Conservation (phyloP, 2,329 filamentous ascomycete species). For the Diaporthe nobilis region DNA sequence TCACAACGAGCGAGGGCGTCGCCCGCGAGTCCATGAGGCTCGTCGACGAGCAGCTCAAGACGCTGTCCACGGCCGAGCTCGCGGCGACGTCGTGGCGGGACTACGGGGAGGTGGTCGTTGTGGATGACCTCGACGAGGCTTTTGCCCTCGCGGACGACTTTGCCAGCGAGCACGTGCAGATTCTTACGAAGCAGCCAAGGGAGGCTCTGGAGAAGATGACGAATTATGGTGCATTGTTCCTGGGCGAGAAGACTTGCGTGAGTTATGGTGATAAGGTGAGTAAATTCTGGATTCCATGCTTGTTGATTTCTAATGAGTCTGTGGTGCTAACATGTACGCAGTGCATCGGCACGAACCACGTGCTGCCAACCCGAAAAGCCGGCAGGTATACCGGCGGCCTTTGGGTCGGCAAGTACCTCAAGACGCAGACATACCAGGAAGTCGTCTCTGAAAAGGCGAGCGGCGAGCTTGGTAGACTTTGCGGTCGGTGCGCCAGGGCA, state of each 20-base stretch:
- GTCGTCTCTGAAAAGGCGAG: slow-evolving; percentile 59
- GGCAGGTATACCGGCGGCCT: slow-evolving; percentile 65
- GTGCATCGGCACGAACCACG: slow-evolving; percentile 69
- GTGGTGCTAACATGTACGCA: slow-evolving; percentile 43
- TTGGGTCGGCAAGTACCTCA: slow-evolving; percentile 69
- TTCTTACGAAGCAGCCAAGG: slow-evolving; percentile 58
- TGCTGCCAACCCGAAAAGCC: slow-evolving; percentile 63
- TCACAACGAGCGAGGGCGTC: slow-evolving; percentile 60
- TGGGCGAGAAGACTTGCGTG: slow-evolving; percentile 67
- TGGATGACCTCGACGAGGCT: slow-evolving; percentile 57
- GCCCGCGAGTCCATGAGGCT: slow-evolving; percentile 54
- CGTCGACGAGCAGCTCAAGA: slow-evolving; percentile 55
- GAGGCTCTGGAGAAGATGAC: slow-evolving; percentile 65
- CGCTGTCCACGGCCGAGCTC: slow-evolving; percentile 58
- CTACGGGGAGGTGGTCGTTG: slow-evolving; percentile 62
- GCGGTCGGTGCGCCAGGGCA: slow-evolving; percentile 62
- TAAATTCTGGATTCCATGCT: background rate
- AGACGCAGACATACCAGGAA: slow-evolving; percentile 68
- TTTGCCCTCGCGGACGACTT: slow-evolving; percentile 61
- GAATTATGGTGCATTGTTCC: slow-evolving; percentile 65
- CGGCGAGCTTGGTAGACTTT: slow-evolving; percentile 62
- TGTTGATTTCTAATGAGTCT: background rate
- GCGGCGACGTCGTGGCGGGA: slow-evolving; percentile 60
- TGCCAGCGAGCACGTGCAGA: slow-evolving; percentile 66
- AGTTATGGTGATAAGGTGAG: slow-evolving; percentile 66